Evolutionary conservation across 768 basidiomycete species (phyloP).

Genomic region (Lentinula raphanica): DNA sequence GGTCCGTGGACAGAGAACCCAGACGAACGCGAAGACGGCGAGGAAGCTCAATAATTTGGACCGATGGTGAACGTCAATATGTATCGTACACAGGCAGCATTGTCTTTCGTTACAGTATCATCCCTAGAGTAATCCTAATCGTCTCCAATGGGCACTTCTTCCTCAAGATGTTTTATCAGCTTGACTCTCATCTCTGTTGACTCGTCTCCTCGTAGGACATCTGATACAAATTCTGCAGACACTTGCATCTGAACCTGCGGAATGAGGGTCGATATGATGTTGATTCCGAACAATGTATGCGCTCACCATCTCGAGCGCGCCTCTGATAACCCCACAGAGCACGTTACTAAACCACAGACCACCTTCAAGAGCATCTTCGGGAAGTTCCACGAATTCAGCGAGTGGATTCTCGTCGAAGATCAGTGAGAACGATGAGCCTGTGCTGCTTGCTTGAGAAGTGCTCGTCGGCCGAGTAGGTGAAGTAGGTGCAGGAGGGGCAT

Average conservation of each 20-base stretch:
- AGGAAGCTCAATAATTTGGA: conserved; percentile 85
- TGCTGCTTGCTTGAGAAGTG: conserved; percentile 31
- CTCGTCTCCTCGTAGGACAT: conserved; percentile 90
- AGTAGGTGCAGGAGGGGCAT: conserved; percentile 43
- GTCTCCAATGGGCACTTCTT: conserved; percentile 91
- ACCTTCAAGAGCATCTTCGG: conserved; percentile 87
- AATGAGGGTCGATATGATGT: conserved; percentile 7
- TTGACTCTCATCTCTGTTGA: conserved; percentile 90
- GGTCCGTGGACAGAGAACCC: conserved; percentile 74
- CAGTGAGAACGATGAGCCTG: conserved; percentile 69
- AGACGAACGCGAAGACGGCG: conserved; percentile 86
- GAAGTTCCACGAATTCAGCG: conserved; percentile 94
- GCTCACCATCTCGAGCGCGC: conserved; percentile 92
- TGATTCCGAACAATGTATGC: background rate
- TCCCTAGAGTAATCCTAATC: conserved; percentile 46
- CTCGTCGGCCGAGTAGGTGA: conserved; percentile 44
- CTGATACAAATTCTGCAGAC: conserved; percentile 82
- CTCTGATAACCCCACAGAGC: conserved; percentile 87
- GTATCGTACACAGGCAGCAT: background rate
- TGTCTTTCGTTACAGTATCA: background rate
- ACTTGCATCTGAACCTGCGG: conserved; percentile 93
- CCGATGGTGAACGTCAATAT: conserved; percentile 12
- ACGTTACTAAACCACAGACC: conserved; percentile 98
- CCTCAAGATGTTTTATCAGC: conserved; percentile 87
- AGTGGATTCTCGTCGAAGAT: conserved; percentile 94